Evolutionary conservation across 257 asterid species (phyloP).

Genomic region (Solanum raphanifolium): DNA sequence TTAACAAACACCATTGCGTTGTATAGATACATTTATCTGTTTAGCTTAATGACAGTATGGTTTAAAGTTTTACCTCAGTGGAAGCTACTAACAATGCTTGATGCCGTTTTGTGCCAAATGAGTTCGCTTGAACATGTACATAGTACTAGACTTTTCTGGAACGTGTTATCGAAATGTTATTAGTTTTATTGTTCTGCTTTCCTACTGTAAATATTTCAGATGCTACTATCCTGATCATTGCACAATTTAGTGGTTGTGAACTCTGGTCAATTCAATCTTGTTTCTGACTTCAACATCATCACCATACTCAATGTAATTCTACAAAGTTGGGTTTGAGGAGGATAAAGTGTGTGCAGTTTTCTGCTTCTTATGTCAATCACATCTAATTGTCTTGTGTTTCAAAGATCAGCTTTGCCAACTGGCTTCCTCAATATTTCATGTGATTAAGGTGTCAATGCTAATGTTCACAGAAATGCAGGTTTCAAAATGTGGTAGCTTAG

Average conservation of each 20-base stretch:
- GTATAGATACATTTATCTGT: constrained; percentile 37
- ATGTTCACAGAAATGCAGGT: background rate
- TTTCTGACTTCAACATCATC: background rate
- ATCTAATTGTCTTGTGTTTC: background rate
- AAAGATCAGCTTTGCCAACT: background rate
- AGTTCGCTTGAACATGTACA: background rate
- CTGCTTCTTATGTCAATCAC: background rate
- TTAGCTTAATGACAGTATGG: constrained; percentile 2
- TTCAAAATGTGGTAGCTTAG: background rate
- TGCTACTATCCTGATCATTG: background rate
- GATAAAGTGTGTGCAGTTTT: background rate
- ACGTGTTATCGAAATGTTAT: background rate
- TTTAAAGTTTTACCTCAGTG: background rate
- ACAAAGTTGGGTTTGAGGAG: too few species aligned
- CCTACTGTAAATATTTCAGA: background rate
- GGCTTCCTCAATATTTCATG: background rate
- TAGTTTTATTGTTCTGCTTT: background rate
- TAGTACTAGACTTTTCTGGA: background rate
- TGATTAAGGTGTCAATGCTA: background rate
- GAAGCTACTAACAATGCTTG: background rate
- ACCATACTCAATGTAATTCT: too few species aligned
- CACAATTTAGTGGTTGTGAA: background rate
- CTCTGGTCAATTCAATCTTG: background rate
- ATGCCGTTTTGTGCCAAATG: background rate
- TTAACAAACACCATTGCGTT: constrained; percentile 23